These are phyloP conservation scores for Sisymbrium altissimum DNA, from an alignment of 345 rosid species.

Conservation along the genomic window DNA sequence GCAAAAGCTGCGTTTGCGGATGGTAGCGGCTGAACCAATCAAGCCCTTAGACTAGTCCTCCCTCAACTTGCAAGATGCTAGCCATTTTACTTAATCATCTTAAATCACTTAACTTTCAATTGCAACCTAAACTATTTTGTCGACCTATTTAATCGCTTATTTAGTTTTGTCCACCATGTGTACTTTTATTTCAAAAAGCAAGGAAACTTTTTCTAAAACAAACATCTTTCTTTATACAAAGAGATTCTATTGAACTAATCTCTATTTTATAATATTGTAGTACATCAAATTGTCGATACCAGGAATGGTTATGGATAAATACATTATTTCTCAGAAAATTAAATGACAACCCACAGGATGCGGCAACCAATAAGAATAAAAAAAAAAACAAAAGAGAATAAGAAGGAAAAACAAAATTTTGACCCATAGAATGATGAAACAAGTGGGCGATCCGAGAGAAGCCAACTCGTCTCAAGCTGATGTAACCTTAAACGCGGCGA, in stretches of 20 bases:
- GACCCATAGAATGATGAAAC: slow-evolving; percentile 28
- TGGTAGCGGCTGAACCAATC: too few relatives aligned
- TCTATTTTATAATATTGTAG: too few relatives aligned
- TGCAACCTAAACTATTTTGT: too few relatives aligned
- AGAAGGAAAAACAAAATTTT: neutral
- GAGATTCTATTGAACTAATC: neutral
- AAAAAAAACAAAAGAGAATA: neutral
- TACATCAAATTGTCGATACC: neutral
- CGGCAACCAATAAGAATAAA: neutral
- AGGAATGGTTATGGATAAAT: neutral
- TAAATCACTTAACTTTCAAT: neutral
- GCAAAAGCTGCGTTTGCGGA: too few relatives aligned
- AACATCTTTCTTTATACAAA: too few relatives aligned
- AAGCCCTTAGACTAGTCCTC: neutral
- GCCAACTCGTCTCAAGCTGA: neutral
- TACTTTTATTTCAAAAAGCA: too few relatives aligned
- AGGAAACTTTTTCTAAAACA: too few relatives aligned
- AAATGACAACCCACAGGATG: slow-evolving; percentile 4
- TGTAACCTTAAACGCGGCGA: slow-evolving; percentile 27
- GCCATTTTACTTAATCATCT: neutral
- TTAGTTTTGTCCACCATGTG: too few relatives aligned
- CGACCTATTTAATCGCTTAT: too few relatives aligned
- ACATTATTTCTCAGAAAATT: neutral
- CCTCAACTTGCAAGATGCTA: neutral
- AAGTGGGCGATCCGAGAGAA: slow-evolving; percentile 29